Evolutionary conservation across 208 protist species (phyloP), one percentile per base, ranked within the genome.

Genomic region (Leptomonas seymouri): DNA sequence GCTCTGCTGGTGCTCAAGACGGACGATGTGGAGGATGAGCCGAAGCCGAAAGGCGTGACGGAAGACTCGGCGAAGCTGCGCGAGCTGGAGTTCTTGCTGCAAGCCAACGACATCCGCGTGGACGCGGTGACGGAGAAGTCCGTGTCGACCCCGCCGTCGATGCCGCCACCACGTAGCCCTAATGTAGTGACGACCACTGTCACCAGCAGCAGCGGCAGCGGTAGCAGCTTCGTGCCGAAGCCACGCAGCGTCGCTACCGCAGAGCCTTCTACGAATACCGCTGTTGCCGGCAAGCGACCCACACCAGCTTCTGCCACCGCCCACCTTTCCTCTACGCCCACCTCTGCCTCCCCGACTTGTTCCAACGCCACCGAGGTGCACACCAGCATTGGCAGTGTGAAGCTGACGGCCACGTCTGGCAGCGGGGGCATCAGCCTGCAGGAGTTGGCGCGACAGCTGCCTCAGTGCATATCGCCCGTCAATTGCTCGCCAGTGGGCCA

Each of bases 1-100:
- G 71, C 77, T 34, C 78, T 97, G 56, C 84, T 97, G 20, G 89
- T 94, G 36, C 71, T 94, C 44, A 58, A 62, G 20, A 48, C 60
- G 16, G 34, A 41, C 15, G 76, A 84, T 6, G 54, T 27, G 21
- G 51, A 61, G 64, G 45, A 61, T 21, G 41, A 39, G 34, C 23
- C 53, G 64, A 49, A 20, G 55, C 41, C 28, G 15, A 31, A 62
- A n/a, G 51, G 48, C 62, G 23, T 30, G 20, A 65, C 62, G 42
- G 41, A 68, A 54, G 75, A 64, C 18, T 65, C 64, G 8, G 64
- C 53, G 49, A 71, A 71, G 51, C 50, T 77, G 71, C 64, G 71
- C 16, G 71, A 81, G 63, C 28, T 81, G 12, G 50, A 81, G 36
- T 74, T 74, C 27, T 62, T 81, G 34, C 65, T 81, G 51, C 54